Evolutionary conservation across 306 rosid species (phyloP).

Genomic region (Astragalus glycyphyllos): DNA sequence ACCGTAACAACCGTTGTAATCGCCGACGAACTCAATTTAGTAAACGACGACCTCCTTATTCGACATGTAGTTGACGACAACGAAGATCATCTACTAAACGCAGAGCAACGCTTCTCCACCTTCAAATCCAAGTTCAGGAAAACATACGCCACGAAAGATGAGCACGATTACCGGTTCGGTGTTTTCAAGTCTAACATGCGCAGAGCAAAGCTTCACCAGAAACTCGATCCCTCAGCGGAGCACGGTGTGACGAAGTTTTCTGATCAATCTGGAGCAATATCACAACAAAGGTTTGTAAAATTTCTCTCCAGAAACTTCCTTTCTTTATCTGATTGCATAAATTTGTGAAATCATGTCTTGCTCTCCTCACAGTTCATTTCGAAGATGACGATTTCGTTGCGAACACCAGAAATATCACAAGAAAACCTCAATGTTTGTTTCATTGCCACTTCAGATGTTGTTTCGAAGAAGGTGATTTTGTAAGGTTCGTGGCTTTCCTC

Average conservation of each 20-base stretch:
- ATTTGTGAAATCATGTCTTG: no score
- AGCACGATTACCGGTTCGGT: slow-evolving; percentile 80
- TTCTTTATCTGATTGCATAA: no score
- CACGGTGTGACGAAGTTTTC: slow-evolving; percentile 92
- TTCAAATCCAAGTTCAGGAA: slow-evolving; percentile 75
- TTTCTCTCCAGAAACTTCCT: no score
- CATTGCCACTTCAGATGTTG: no score
- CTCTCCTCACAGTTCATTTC: no score
- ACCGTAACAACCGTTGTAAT: slow-evolving; percentile 43
- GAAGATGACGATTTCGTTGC: no score
- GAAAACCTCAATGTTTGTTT: no score
- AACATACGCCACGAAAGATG: slow-evolving; percentile 63
- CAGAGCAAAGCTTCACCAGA: slow-evolving; percentile 72
- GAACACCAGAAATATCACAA: no score
- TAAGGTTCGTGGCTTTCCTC: no score
- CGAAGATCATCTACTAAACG: slow-evolving; percentile 62
- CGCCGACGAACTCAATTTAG: slow-evolving; percentile 6
- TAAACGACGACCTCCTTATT: slow-evolving; percentile 58
- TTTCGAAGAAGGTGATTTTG: no score
- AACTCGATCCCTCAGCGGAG: slow-evolving; percentile 81
- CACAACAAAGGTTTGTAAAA: no score
- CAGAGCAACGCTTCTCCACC: slow-evolving; percentile 71
- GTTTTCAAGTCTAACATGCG: slow-evolving; percentile 77
- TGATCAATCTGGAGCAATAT: no score
- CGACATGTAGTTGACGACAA: slow-evolving; percentile 70